Percentiles rank a stretch among this genome's conserved stretches.
Evolutionary conservation across 2,329 filamentous ascomycete genomes (phyloP).

Genomic region (Ceratocystis cubensis): DNA sequence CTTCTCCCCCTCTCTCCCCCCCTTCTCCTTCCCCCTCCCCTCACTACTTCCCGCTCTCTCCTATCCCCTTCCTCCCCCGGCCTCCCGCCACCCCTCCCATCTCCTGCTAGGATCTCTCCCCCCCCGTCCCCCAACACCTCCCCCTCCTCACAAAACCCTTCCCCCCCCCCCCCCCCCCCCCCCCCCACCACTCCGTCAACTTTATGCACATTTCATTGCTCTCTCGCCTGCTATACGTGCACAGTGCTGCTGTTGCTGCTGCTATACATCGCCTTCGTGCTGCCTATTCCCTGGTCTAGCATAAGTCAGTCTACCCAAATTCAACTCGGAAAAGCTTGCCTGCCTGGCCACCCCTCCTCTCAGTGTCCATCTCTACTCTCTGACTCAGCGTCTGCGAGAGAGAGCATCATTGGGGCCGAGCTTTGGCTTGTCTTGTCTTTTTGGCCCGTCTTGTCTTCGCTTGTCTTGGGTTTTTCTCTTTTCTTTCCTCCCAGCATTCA

Average conservation of each 20-base stretch:
- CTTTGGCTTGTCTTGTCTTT: not conserved
- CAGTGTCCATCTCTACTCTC: not conserved
- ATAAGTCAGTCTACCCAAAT: not conserved
- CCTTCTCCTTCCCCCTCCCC: no score
- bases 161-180: no score
- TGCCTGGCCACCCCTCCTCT: not conserved
- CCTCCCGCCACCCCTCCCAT: constrained; percentile 1
- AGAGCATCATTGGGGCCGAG: not conserved
- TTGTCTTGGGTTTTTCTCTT: not conserved
- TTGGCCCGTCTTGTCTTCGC: not conserved
- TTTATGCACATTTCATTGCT: not conserved
- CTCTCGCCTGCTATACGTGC: not conserved
- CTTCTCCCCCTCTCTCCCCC: not conserved
- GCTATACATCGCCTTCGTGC: not conserved
- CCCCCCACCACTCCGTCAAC: not conserved
- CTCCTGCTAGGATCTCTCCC: not conserved
- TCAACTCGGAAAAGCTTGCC: not conserved
- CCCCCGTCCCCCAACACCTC: not conserved
- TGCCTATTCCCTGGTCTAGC: not conserved
- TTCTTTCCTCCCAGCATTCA: not conserved
- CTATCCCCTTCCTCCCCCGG: not conserved
- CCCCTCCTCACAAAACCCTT: not conserved
- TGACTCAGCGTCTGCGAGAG: constrained; percentile 2
- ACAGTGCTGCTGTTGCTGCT: no score
- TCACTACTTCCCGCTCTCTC: no score